phyloP scores from a whole-genome alignment of 2,329 filamentous ascomycete species.

The Lomentospora prolificans region DNA sequence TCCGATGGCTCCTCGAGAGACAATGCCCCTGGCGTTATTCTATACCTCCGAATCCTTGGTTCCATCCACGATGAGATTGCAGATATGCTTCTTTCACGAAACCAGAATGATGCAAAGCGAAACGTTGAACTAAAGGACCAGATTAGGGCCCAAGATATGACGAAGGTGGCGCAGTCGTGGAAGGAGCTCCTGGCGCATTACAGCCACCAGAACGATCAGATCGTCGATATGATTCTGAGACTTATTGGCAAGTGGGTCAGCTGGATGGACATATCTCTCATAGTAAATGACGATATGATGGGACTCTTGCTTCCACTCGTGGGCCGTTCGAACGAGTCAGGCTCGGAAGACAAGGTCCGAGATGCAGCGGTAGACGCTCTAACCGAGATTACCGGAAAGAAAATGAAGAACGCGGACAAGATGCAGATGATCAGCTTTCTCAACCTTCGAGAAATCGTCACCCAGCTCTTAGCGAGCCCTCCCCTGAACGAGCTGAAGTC shows the following conservation, averaged over 20 bases:
- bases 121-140: slow-evolving; percentile 88
- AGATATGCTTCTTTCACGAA: slow-evolving; percentile 75
- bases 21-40: slow-evolving; percentile 65
- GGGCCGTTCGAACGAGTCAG: slow-evolving; percentile 55
- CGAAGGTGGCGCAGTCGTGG: slow-evolving; percentile 83
- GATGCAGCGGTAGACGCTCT: slow-evolving; percentile 91
- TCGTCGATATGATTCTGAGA: slow-evolving; percentile 81
- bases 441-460: slow-evolving; percentile 75
- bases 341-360: slow-evolving; percentile 67
- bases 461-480: slow-evolving; percentile 75
- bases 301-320: slow-evolving; percentile 77
- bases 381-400: slow-evolving; percentile 93
- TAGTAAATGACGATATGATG: slow-evolving; percentile 85
- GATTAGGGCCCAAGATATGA: slow-evolving; percentile 75
- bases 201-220: slow-evolving; percentile 54
- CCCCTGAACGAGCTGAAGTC: slow-evolving; percentile 68
- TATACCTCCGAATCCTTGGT: slow-evolving; percentile 81
- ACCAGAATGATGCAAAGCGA: slow-evolving; percentile 68
- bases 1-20: slow-evolving; percentile 50
- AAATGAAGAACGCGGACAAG: slow-evolving; percentile 93
- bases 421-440: slow-evolving; percentile 87
- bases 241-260: slow-evolving; percentile 96
- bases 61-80: slow-evolving; percentile 97
- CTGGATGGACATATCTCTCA: slow-evolving; percentile 93
- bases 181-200: slow-evolving; percentile 79